Conservation (phyloP, 139 green algal species). For the Chlorella sp. region DNA sequence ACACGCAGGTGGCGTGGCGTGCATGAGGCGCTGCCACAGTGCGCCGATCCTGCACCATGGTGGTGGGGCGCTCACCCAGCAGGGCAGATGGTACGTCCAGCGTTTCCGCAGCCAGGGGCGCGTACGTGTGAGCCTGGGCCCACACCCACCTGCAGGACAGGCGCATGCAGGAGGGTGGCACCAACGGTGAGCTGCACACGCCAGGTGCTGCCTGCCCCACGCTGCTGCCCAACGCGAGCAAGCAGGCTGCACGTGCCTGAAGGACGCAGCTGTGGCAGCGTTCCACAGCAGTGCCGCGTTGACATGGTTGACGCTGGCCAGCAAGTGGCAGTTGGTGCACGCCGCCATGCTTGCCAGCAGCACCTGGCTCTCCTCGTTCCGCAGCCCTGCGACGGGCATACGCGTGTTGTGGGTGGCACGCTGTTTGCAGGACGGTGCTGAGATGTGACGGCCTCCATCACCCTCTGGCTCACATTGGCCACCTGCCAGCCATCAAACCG, state of each 20-base stretch:
- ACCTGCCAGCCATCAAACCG: no score
- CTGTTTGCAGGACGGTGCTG: no score
- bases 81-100: conserved; percentile 26
- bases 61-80: conserved; percentile 25
- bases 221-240: not conserved
- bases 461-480: no score
- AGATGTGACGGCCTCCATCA: no score
- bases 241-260: conserved; percentile 9
- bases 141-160: conserved; percentile 55
- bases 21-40: no score
- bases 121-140: conserved; percentile 64
- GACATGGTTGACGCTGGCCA: conserved; percentile 77
- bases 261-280: conserved; percentile 23
- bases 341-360: conserved; percentile 60
- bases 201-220: not conserved
- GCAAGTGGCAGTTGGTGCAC: conserved; percentile 55
- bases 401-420: no score
- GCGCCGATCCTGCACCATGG: not conserved
- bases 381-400: conserved; percentile 42
- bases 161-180: not conserved
- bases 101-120: conserved; percentile 51
- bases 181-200: not conserved
- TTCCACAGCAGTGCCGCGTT: conserved; percentile 80
- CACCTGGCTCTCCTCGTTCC: conserved; percentile 43
- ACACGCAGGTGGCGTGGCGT: no score